Evolutionary conservation across 805 yeast genomes (phyloP), one percentile per base, ranked within the genome.

Genomic region (Ogataea trehalophila): DNA sequence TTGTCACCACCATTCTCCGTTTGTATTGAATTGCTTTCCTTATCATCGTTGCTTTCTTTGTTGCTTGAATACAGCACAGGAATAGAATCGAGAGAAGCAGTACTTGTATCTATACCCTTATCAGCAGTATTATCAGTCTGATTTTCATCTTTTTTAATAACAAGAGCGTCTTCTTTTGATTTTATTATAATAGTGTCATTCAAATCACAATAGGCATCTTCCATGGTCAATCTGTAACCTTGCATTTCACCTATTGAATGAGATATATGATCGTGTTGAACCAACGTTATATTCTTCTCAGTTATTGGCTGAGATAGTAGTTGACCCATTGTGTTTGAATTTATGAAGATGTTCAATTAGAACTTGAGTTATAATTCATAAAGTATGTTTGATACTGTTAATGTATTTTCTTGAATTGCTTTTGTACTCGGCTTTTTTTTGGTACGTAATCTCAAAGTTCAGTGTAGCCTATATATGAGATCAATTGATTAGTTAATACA

Each of bases 211-310:
- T 81, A 85, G 4, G 89, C 86, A 66, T 85, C 92, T 59, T 85
- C 92, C 80, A 85, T 87, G 6, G 84, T 74, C 57, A 80, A 67
- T 44, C 92, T 66, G 63, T 83, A 85, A 4, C 92, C 91, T 61
- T 85, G 90, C 88, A 85, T 85, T 31, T 86, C 77, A 2, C 90
- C 91, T 5, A 84, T 70, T 41, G 81, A 74, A 57, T 82, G 83
- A 33, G 81, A 74, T 42, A 79, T 62, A 34, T 79, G 71, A 33
- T 63, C 67, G 51, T 69, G 72, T 42, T 60, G 69, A 45, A 69
- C 70, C 50, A 73, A 71, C 17, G 78, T 77, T 41, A 85, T 74
- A 39, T 76, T 66, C 61, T 85, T 83, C 51, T 83, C 88, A 52
- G 85, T 83, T 42, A 83, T 74, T 2, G 91, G 90, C 58, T 83